Base-by-base conservation (phyloP, 129 eudicot species). In the Centrapalus pauciflorus region DNA sequence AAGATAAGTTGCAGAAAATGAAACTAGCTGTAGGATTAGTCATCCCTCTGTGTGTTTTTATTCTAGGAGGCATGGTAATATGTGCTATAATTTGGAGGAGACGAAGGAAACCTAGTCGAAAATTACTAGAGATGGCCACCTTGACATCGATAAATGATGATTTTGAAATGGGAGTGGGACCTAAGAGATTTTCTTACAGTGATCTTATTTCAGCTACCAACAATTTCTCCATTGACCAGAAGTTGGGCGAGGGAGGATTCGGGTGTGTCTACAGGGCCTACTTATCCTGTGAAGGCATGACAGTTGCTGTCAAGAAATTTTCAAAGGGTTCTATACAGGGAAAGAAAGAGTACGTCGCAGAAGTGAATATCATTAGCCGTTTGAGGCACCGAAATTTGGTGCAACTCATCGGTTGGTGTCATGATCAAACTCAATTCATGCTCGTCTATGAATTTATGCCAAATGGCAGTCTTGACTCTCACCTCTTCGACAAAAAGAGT, bases 391-490 rank as follows among this genome's bases (percentile, higher is more conserved):
- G 77, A 13, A 86, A 86, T 55, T 41, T 81, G 55, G 90, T 81
- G 17, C 79, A 75, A 48, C 84, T 81, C 26, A 34, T 81, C 5
- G 86, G 84, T 56, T 84, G 90, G 90, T 81, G 87, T 34, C 82
- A 84, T 10, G 84, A 78, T 4, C 50, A 76, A 24, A 62, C 73
- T 12, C 82, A 77, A 2, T 75, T 83, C 72, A 28, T 86, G 38
- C 76, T 86, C 19, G 89, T 81, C 7, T 86, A 86, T 3, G 86
- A 84, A 72, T 84, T 64, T 72, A 60, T 84, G 86, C 77, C 81
- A 7, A 84, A 84, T 28, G 86, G 84, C 2, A 84, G 86, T 74
- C 80, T 84, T 2, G 86, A 84, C 21, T 20, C 27, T 3, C 82
- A 77, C 49, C 77, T 84, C 2, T 84, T 78, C 26, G 51, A 58